Evolutionary conservation across 208 protist genomes (phyloP).

Genomic region (Wallacemonas sp.): DNA sequence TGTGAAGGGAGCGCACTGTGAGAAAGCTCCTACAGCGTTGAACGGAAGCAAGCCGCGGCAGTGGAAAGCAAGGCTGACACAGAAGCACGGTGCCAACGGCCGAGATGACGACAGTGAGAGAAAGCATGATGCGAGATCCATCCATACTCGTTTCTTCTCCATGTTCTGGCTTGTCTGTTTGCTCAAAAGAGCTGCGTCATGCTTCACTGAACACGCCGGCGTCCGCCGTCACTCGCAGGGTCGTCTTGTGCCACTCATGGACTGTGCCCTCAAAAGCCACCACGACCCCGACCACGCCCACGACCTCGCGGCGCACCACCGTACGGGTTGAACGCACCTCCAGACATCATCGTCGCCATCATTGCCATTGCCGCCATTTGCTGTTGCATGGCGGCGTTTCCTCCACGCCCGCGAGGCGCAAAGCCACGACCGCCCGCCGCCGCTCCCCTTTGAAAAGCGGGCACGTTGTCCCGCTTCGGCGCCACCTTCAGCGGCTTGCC

Average conservation of each 20-base stretch:
- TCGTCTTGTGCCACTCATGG: too few relatives aligned
- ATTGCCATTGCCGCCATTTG: conserved; percentile 77
- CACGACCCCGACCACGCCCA: conserved; percentile 38
- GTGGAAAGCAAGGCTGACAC: too few relatives aligned
- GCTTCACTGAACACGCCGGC: too few relatives aligned
- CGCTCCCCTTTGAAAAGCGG: conserved; percentile 71
- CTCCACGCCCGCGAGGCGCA: conserved; percentile 23
- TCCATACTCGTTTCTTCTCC: too few relatives aligned
- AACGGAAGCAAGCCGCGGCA: too few relatives aligned
- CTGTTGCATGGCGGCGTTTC: conserved; percentile 41
- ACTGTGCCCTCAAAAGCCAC: conserved; percentile 33
- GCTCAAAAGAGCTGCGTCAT: too few relatives aligned
- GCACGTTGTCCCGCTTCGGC: conserved; percentile 86
- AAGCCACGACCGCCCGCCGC: conserved; percentile 38
- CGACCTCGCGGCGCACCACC: conserved; percentile 21
- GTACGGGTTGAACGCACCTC: conserved; percentile 65
- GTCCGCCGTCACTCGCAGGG: too few relatives aligned
- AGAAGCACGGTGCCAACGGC: too few relatives aligned
- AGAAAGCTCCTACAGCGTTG: neutral
- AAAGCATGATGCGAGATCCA: too few relatives aligned
- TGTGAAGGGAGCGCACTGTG: neutral
- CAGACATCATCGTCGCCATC: conserved; percentile 84
- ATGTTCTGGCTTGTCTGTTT: too few relatives aligned
- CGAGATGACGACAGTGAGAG: too few relatives aligned
- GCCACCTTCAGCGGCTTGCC: conserved; percentile 82